Evolutionary conservation across 1,284 basidiomycete species (phyloP).

Genomic region (Boletus smithii): DNA sequence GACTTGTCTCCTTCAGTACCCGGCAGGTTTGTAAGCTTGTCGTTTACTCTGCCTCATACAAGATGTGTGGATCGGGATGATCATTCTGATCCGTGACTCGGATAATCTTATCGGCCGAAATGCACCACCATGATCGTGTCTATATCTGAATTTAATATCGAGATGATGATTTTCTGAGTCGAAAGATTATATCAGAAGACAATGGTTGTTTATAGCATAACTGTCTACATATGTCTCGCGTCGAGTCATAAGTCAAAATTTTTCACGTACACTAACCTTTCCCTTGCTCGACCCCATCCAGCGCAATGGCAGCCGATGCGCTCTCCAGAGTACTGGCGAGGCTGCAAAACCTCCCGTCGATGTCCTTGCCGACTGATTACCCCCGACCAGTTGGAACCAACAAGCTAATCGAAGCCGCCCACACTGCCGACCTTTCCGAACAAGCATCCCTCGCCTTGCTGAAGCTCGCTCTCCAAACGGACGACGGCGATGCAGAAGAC

Average conservation of each 20-base stretch:
- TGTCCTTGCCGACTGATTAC: conserved; percentile 96
- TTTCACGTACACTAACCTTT: background rate
- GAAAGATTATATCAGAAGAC: too few species aligned
- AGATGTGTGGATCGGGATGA: too few species aligned
- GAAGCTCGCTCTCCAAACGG: conserved; percentile 73
- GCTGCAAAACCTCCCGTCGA: conserved; percentile 79
- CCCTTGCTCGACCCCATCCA: background rate
- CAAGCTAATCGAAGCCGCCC: conserved; percentile 78
- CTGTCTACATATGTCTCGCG: too few species aligned
- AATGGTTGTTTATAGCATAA: too few species aligned
- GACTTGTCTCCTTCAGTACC: too few species aligned
- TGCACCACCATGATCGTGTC: too few species aligned
- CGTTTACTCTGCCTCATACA: too few species aligned
- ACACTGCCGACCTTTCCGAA: conserved; percentile 62
- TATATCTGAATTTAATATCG: too few species aligned
- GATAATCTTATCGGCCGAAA: too few species aligned
- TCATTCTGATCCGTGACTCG: too few species aligned
- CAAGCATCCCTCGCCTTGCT: conserved; percentile 67
- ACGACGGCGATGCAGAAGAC: conserved; percentile 52
- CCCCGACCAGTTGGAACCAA: conserved; percentile 76
- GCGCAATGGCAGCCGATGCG: conserved; percentile 38
- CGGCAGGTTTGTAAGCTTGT: too few species aligned
- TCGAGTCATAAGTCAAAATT: background rate
- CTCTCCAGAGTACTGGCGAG: conserved; percentile 56
- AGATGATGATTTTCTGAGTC: too few species aligned